Evolutionary conservation across 768 basidiomycete genomes (phyloP), one percentile per base, ranked within the genome.

Genomic region (Phlebiopsis gigantea): DNA sequence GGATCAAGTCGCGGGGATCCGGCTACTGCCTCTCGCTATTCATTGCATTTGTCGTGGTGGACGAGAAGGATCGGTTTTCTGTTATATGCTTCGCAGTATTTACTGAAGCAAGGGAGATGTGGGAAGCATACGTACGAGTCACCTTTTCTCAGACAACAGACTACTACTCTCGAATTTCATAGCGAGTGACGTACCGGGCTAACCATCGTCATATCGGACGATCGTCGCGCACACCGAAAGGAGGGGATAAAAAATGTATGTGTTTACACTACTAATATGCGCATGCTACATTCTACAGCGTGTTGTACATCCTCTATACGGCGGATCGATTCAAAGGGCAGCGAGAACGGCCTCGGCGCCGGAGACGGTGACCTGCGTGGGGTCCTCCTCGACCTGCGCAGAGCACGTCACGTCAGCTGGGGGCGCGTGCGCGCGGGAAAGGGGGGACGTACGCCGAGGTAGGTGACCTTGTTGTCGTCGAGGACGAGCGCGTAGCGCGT

Each of bases 401-500:
- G 1, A 34, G 29, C 5, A n/a, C n/a, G n/a, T 17, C 7, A 57
- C n/a, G 29, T 46, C 24, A 8, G 25, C 12, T 26, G 31, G 34
- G 25, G n/a, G 1, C 26, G 25, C 28, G n/a, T 43, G 43, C 17
- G 12, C 55, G n/a, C 28, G 22, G 46, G 21, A 30, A 6, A n/a
- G n/a, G n/a, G n/a, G n/a, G 19, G 4, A 66, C 65, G n/a, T 39
- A 68, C 69, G n/a, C 62, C 79, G 53, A 90, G 63, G 63, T 86
- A 84, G 59, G 79, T 81, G 63, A 93, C 81, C 59, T 83, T 79
- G 53, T 89, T 77, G 65, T 89, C 77, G 46, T 93, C 85, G 62
- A 88, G 63, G 63, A 89, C 71, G 56, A 89, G 61, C 26, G 82
- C 85, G 59, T 82, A 88, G 47, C 86, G 80, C 24, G 64, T 66